Evolutionary conservation across 73 alveolate species (phyloP).

Genomic region (Durusdinium trenchii): DNA sequence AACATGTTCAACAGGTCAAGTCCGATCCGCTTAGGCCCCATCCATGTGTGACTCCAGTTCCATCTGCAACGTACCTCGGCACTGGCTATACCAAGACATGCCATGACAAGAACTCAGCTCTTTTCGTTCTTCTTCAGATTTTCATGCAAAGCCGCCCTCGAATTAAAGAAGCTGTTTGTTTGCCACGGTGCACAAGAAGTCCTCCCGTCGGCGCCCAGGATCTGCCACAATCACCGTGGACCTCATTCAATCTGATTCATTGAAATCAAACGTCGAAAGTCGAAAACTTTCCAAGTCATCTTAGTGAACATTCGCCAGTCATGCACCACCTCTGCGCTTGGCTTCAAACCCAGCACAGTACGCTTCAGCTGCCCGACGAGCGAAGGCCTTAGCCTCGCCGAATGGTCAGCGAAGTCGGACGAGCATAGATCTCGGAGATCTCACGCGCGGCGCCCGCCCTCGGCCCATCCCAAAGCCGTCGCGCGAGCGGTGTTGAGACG

Average conservation of each 20-base stretch:
- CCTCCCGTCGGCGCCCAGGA: slow-evolving; percentile 91
- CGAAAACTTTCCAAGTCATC: not conserved
- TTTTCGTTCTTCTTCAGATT: not conserved
- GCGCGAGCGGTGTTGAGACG: not conserved
- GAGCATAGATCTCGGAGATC: not conserved
- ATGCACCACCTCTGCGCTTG: not conserved
- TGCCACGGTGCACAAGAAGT: slow-evolving; percentile 49
- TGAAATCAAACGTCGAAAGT: too few species aligned
- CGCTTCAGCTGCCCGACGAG: slow-evolving; percentile 71
- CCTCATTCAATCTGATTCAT: not conserved
- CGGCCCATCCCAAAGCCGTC: not conserved
- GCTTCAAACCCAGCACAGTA: slow-evolving; percentile 6
- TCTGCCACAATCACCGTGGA: slow-evolving; percentile 92
- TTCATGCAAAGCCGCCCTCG: not conserved
- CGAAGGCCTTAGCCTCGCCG: slow-evolving; percentile 49
- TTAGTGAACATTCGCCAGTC: not conserved
- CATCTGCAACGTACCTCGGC: too few species aligned
- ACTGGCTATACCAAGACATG: not conserved
- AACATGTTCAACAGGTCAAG: too few species aligned
- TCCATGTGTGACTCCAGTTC: too few species aligned
- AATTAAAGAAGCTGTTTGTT: not conserved
- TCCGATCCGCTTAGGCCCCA: too few species aligned
- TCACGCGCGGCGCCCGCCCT: not conserved
- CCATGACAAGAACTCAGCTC: not conserved
- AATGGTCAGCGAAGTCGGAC: not conserved